Evolutionary conservation across 192 early-diverging fungal genomes (phyloP).

Genomic region (Coemansia sp.): DNA sequence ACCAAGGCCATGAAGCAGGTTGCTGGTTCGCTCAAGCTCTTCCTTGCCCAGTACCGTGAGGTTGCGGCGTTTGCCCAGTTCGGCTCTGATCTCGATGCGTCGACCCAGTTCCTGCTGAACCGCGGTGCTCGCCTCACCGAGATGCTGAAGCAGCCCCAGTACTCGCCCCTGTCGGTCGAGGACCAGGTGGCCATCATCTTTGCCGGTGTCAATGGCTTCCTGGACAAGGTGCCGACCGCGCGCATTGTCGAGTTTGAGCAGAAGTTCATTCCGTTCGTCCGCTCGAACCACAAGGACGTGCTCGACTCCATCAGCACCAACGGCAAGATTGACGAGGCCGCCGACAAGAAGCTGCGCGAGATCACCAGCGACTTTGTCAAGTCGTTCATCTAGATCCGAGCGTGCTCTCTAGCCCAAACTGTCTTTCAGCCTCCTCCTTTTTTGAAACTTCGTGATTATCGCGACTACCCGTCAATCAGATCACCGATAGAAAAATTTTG

Average conservation of each 20-base stretch:
- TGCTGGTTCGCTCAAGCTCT: conserved; percentile 99
- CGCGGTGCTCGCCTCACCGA: conserved; percentile 99
- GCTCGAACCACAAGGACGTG: conserved; percentile 82
- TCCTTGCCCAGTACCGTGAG: conserved; percentile 99
- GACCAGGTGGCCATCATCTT: conserved; percentile 98
- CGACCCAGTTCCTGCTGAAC: conserved; percentile 99
- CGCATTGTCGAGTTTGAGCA: conserved; percentile 92
- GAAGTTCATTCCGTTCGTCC: conserved; percentile 81
- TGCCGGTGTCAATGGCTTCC: conserved; percentile 98
- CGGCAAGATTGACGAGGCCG: conserved; percentile 80
- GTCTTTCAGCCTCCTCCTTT: not conserved
- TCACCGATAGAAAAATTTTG: too few species aligned
- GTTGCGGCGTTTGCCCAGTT: conserved; percentile 99
- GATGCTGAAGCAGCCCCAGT: conserved; percentile 99
- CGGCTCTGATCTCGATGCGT: conserved; percentile 99
- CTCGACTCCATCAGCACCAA: conserved; percentile 87
- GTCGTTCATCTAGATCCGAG: conserved; percentile 59
- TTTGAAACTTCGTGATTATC: too few species aligned
- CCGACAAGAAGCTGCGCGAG: conserved; percentile 88
- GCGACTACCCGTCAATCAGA: too few species aligned
- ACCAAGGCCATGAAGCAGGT: conserved; percentile 99
- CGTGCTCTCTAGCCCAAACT: conserved; percentile 2
- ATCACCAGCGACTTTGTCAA: conserved; percentile 73
- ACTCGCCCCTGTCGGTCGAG: conserved; percentile 92
- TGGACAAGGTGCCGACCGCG: conserved; percentile 95